Base-by-base conservation (phyloP, 1,284 basidiomycete genomes). In the Ceratobasidium sp. region DNA sequence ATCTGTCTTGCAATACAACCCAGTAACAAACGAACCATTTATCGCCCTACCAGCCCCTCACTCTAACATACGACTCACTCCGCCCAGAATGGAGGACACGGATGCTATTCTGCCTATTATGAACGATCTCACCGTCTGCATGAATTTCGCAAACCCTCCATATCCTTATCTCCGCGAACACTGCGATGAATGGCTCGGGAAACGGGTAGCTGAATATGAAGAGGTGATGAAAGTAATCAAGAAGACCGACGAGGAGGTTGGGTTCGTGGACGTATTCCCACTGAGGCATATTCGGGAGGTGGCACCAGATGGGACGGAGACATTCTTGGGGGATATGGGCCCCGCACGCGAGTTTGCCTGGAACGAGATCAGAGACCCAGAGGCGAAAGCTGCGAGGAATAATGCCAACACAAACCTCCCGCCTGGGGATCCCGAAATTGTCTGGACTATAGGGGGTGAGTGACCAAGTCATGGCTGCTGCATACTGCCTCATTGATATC, bases 241-340 rank as follows among this genome's bases (percentile, higher is more conserved):
- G 30, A 59, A 61, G 16, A 40, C 30, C 18, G 48, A 46, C 21
- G 51, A 42, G 36, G 63, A 71, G n/a, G 49, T 62, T 9, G 66
- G 58, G 8, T 56, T 23, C 40, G 28, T 73, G 12, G 72, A 63
- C 33, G 38, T 59, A n/a, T 70, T 66, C 21, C 75, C 75, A 0
- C 40, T 75, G 21, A 49, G 75, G 44, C 66, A 74, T 40, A 74
- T 75, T 23, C 58, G 75, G n/a, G 75, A 75, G 64, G 58, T 73
- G 11, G 51, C 33, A 18, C 40, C 46, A 14, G 73, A 75, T 46
- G 73, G 75, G 12, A 62, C 61, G 11, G 73, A 74, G 40, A 56
- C 44, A 9, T 73, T 73, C 36, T 30, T 75, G 18, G 75, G 75
- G 2, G 75, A 74, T 59, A 49, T 74, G 36, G 67, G 70, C 3